A percentile compares a stretch with the other conserved stretches of the same genome.
Evolutionary conservation across 73 alveolate species (phyloP).

Genomic region (Symbiodinium pilosum): DNA sequence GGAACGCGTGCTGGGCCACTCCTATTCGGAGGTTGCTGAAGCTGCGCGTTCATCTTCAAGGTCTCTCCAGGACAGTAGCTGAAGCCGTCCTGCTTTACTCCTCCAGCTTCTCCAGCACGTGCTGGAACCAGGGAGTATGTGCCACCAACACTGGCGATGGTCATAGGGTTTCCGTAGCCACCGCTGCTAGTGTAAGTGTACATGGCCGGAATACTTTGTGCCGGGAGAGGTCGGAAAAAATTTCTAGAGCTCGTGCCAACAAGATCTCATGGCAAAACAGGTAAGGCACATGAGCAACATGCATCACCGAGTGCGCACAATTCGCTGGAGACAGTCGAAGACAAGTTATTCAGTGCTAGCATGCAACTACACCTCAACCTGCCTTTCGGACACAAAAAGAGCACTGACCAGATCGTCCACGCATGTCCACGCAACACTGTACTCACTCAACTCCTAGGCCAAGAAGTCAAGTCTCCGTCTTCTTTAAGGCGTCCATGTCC

Average conservation of each 20-base stretch:
- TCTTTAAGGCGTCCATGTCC: constrained; percentile 26
- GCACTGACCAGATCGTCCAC: no score
- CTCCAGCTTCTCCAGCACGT: neutral
- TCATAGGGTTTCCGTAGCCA: neutral
- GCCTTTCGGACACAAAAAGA: no score
- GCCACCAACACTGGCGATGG: constrained; percentile 11
- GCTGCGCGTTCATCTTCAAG: constrained; percentile 8
- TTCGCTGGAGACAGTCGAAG: neutral
- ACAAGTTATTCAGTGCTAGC: no score
- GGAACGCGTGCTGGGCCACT: neutral
- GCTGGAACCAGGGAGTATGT: neutral
- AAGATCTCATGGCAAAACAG: neutral
- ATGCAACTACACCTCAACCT: no score
- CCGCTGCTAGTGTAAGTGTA: neutral
- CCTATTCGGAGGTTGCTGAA: constrained; percentile 19
- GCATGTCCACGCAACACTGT: no score
- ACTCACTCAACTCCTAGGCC: neutral
- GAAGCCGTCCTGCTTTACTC: neutral
- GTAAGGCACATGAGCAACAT: no score
- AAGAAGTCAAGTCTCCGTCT: constrained; percentile 17
- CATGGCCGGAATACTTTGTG: neutral
- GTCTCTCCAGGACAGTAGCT: neutral
- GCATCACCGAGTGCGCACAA: no score
- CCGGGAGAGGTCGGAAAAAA: constrained; percentile 10
- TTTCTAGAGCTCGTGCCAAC: neutral